phyloP scores from a whole-genome alignment of 306 rosid genomes.

The Geum urbanum region DNA sequence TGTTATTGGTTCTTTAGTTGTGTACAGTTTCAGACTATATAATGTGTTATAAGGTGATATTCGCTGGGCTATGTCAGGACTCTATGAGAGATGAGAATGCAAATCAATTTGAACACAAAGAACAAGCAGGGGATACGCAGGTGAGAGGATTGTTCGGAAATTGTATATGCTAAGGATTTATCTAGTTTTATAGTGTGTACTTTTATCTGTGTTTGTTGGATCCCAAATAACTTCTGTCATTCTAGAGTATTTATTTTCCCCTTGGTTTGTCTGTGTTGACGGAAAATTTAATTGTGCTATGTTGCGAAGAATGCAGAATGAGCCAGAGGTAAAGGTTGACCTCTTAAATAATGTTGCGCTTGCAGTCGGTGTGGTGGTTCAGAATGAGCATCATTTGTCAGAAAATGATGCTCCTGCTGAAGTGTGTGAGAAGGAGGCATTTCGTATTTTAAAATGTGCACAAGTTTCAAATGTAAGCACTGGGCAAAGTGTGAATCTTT shows the following conservation, averaged over 20 bases:
- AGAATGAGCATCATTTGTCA: too few relatives aligned
- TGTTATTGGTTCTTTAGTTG: not conserved
- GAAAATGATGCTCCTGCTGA: not conserved
- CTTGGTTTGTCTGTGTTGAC: not conserved
- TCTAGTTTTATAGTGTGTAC: not conserved
- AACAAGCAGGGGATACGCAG: not conserved
- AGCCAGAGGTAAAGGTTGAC: conserved; percentile 11
- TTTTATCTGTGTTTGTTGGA: not conserved
- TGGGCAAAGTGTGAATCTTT: not conserved
- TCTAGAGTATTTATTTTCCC: not conserved
- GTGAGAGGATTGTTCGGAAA: not conserved
- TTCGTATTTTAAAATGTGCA: not conserved
- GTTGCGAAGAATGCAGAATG: conserved; percentile 15
- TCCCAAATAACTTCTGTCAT: not conserved
- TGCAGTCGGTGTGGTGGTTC: not conserved
- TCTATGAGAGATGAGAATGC: not conserved
- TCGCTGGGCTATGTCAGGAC: not conserved
- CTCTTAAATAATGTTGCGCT: not conserved
- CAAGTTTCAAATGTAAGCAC: not conserved
- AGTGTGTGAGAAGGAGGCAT: not conserved
- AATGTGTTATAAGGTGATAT: not conserved
- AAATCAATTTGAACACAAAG: not conserved
- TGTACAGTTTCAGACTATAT: not conserved
- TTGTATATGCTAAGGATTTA: not conserved
- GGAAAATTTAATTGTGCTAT: not conserved